Conservation (phyloP, 768 basidiomycete genomes). For the Trametes cubensis region DNA sequence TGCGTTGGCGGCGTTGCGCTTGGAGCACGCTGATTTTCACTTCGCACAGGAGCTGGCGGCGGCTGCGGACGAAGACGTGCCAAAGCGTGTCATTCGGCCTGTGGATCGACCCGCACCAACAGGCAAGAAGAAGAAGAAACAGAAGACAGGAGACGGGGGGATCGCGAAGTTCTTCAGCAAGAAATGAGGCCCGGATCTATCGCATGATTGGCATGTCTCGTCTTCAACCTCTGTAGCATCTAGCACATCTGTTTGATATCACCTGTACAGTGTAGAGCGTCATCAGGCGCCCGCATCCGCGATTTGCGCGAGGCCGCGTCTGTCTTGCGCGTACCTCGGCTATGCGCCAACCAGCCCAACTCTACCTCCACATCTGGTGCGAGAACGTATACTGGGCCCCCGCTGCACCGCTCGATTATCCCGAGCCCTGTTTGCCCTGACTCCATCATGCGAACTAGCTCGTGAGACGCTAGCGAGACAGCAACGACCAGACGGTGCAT, state of each 20-base stretch:
- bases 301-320: too few relatives aligned
- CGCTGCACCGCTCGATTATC: neutral
- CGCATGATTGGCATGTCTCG: neutral
- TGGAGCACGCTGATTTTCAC: conserved; percentile 91
- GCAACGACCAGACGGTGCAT: conserved; percentile 14
- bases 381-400: too few relatives aligned
- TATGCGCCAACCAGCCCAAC: neutral
- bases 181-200: conserved; percentile 26
- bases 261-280: neutral
- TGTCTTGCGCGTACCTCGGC: neutral
- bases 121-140: conserved; percentile 36
- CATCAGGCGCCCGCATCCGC: neutral
- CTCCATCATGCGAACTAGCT: conserved; percentile 6
- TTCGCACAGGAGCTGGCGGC: conserved; percentile 78
- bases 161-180: conserved; percentile 53
- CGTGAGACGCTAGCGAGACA: conserved; percentile 11
- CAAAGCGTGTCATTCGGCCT: conserved; percentile 28
- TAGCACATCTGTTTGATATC: conserved; percentile 1
- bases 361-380: neutral
- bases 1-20: conserved; percentile 46
- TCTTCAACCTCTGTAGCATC: neutral
- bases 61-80: conserved; percentile 34
- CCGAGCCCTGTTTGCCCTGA: neutral
- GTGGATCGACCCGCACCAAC: conserved; percentile 24
- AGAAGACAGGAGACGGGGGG: conserved; percentile 35